Percentiles rank a stretch among this genome's conserved stretches.
phyloP scores from a whole-genome alignment of 441 rosid species.

The Euphorbia celastroides region DNA sequence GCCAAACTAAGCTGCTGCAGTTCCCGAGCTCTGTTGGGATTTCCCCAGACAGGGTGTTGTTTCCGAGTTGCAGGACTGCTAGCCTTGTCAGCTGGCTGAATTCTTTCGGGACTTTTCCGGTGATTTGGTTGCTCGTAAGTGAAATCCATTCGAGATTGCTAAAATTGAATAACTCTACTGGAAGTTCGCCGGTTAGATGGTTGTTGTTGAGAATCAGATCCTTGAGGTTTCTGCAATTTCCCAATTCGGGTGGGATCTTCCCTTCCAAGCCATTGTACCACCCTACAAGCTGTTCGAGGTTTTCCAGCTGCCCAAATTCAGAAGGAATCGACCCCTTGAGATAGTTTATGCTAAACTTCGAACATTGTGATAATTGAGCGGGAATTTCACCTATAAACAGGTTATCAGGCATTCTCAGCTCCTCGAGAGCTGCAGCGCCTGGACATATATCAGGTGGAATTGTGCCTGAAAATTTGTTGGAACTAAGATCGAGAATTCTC shows the following conservation, averaged over 20 bases:
- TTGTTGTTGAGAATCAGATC: slow-evolving; percentile 77
- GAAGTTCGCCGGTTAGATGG: slow-evolving; percentile 69
- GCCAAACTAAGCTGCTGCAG: slow-evolving; percentile 87
- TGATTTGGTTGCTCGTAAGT: slow-evolving; percentile 69
- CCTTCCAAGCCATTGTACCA: too few species aligned
- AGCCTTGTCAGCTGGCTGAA: slow-evolving; percentile 62
- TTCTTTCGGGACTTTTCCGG: slow-evolving; percentile 77
- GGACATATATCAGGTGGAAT: slow-evolving; percentile 82
- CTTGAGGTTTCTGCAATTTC: slow-evolving; percentile 54
- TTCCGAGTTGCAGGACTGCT: slow-evolving; percentile 87
- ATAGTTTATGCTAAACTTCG: slow-evolving; percentile 79
- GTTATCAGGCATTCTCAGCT: slow-evolving; percentile 79
- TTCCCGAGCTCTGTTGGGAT: slow-evolving; percentile 85
- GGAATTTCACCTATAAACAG: slow-evolving; percentile 72
- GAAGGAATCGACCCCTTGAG: slow-evolving; percentile 81
- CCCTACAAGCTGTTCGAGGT: too few species aligned
- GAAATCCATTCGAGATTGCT: slow-evolving; percentile 91
- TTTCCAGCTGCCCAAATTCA: slow-evolving; percentile 85
- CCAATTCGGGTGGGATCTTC: slow-evolving; percentile 70
- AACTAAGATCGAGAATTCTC: slow-evolving; percentile 63
- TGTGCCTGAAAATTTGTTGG: slow-evolving; percentile 64
- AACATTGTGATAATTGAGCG: slow-evolving; percentile 55
- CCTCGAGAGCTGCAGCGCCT: slow-evolving; percentile 78
- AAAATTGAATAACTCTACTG: slow-evolving; percentile 68
- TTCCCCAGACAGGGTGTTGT: slow-evolving; percentile 78